Conservation (phyloP, 805 yeast species). For the Candida orba region DNA sequence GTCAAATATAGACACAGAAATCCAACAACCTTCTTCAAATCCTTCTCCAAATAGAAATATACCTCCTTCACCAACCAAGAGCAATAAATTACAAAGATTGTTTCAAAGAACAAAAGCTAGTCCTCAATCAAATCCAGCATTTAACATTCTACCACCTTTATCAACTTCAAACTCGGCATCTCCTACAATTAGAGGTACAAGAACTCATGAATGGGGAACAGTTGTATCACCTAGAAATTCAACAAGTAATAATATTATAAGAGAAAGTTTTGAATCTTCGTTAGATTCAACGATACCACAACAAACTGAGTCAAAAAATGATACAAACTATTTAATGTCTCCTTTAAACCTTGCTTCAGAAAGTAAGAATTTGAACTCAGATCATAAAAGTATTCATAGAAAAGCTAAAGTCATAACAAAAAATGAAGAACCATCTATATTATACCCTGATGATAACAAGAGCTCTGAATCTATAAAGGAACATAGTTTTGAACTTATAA, state of each 20-base stretch:
- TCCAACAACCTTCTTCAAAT: background rate
- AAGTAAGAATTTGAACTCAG: background rate
- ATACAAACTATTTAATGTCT: background rate
- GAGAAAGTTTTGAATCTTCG: slow-evolving; percentile 4
- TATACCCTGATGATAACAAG: background rate
- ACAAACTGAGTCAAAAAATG: background rate
- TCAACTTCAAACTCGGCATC: slow-evolving; percentile 11
- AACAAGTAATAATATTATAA: background rate
- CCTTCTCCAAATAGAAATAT: background rate
- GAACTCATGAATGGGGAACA: slow-evolving; percentile 43
- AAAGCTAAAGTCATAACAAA: slow-evolving; percentile 20
- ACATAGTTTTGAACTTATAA: background rate
- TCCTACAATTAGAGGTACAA: slow-evolving; percentile 38
- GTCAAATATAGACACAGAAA: background rate
- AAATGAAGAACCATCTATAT: background rate
- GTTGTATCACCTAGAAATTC: slow-evolving; percentile 6
- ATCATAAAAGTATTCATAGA: slow-evolving; percentile 18
- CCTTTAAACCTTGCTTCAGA: background rate
- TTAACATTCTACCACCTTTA: slow-evolving; percentile 16
- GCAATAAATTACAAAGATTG: slow-evolving; percentile 19
- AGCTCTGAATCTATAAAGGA: background rate
- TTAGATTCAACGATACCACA: background rate
- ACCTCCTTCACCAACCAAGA: slow-evolving; percentile 4
- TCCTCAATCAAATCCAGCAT: slow-evolving; percentile 9
- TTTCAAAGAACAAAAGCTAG: slow-evolving; percentile 19